A percentile compares a stretch with the other conserved stretches of the same genome.
Conservation (phyloP, 805 yeast species). For the Wickerhamiella vanderwaltii region DNA sequence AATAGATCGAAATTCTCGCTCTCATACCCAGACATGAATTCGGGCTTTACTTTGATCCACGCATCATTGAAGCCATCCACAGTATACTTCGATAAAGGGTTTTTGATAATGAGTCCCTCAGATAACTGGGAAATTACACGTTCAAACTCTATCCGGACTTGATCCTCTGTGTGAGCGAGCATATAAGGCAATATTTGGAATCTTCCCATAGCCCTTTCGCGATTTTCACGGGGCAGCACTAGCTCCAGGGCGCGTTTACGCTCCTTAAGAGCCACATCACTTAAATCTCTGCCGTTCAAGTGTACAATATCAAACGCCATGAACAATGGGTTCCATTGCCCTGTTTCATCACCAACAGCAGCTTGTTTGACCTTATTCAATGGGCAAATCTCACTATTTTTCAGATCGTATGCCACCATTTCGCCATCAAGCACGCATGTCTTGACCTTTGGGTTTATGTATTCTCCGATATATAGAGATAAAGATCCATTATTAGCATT, state of each 20-base stretch:
- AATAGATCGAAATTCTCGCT: conserved; percentile 77
- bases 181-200: conserved; percentile 26
- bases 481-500: conserved; percentile 37
- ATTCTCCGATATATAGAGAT: conserved; percentile 37
- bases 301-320: conserved; percentile 62
- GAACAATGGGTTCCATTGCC: conserved; percentile 24
- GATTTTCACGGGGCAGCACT: conserved; percentile 31
- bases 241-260: conserved; percentile 42
- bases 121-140: conserved; percentile 47
- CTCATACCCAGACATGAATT: conserved; percentile 60
- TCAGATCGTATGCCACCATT: conserved; percentile 75
- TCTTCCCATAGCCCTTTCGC: conserved; percentile 10
- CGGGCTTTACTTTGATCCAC: conserved; percentile 93
- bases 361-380: conserved; percentile 69
- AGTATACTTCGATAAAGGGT: conserved; percentile 43
- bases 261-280: conserved; percentile 39
- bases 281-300: conserved; percentile 54
- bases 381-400: conserved; percentile 43
- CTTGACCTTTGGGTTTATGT: conserved; percentile 24
- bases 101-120: conserved; percentile 77
- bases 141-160: conserved; percentile 44
- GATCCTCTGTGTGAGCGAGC: conserved; percentile 35
- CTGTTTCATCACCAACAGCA: conserved; percentile 35
- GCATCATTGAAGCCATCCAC: conserved; percentile 47
- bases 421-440: conserved; percentile 70